Evolutionary conservation across 306 rosid species (phyloP), one percentile per base, ranked within the genome.

Genomic region (Cucumis cinereus): DNA sequence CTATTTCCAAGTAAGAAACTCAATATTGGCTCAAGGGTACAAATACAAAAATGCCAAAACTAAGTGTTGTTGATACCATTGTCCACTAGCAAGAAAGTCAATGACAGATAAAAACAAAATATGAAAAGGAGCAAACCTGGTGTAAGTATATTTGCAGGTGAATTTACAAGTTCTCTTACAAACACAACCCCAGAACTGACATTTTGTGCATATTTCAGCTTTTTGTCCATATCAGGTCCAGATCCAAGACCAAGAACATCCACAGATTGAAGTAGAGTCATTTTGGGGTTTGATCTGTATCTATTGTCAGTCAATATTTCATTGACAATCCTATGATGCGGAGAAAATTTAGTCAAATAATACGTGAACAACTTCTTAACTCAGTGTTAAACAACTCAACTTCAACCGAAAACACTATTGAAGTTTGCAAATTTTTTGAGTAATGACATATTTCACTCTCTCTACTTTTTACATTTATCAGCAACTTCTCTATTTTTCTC

Each of bases 91-190:
- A 49, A 15, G n/a, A 14, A 49, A 49, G 54, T 49, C 15, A 49
- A 15, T 50, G 55, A 1, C 8, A 50, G 55, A 50, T 50, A 50
- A 45, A 12, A 50, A 16, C 16, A 50, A 16, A 50, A 16, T 8
- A 50, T 41, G 41, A 1, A 22, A 7, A 41, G 28, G 16, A 60
- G 50, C 52, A 5, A 82, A 94, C 99, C 99, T 79, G 99, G 99
- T 47, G 99, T 94, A 75, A 94, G 95, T 52, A 94, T 93, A 90
- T 94, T 94, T 77, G 99, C 97, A 9, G 99, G 97, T 30, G 99
- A 94, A 78, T 90, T 92, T 8, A 87, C 95, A 76, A 94, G 96
- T 88, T 94, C 96, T 85, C 82, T 90, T 84, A 95, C 97, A 20
- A 92, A 84, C 63, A 94, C 86, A 59, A 94, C 74, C 72, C 89